Percentiles rank a stretch among this genome's conserved stretches.
phyloP scores from a whole-genome alignment of 2,329 filamentous ascomycete species.

The Xylaria polymorpha region DNA sequence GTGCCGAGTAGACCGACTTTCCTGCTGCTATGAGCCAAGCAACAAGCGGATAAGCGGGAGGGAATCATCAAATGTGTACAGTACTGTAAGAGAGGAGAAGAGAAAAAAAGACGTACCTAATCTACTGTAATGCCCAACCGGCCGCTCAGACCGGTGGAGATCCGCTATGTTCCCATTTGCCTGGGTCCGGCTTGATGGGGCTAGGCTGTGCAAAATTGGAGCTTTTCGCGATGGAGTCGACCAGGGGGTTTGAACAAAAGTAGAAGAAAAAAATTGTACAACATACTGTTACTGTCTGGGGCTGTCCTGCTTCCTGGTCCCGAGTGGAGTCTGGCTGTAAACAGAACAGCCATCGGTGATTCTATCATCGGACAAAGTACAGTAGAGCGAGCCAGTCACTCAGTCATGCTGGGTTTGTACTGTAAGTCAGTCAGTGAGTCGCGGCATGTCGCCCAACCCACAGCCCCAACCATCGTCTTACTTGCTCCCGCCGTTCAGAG shows the following conservation, averaged over 20 bases:
- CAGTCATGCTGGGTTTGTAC: constrained; percentile 12
- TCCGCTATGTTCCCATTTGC: constrained; percentile 37
- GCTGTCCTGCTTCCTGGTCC: constrained; percentile 32
- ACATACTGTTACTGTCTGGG: constrained; percentile 33
- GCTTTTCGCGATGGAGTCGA: constrained; percentile 19
- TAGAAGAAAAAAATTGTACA: constrained; percentile 17
- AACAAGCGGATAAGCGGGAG: constrained; percentile 26
- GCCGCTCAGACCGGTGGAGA: constrained; percentile 27
- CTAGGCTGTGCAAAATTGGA: constrained; percentile 33
- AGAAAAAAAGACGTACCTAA: background rate
- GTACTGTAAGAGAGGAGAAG: constrained; percentile 9
- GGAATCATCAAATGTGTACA: constrained; percentile 18
- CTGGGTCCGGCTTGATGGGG: constrained; percentile 36
- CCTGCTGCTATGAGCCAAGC: constrained; percentile 19
- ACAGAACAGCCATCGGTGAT: constrained; percentile 30
- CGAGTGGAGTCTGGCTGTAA: constrained; percentile 26
- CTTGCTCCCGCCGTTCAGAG: constrained; percentile 20
- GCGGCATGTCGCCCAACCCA: constrained; percentile 20
- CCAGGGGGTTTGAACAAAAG: constrained; percentile 25
- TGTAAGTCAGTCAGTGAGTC: constrained; percentile 24
- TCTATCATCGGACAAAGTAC: constrained; percentile 15
- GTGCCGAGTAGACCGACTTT: constrained; percentile 35
- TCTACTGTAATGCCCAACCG: constrained; percentile 16
- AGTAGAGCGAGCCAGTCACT: constrained; percentile 8
- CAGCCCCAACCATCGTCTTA: constrained; percentile 35